phyloP scores from a whole-genome alignment of 176 grass and related monocot species.

The Phyllostachys edulis region DNA sequence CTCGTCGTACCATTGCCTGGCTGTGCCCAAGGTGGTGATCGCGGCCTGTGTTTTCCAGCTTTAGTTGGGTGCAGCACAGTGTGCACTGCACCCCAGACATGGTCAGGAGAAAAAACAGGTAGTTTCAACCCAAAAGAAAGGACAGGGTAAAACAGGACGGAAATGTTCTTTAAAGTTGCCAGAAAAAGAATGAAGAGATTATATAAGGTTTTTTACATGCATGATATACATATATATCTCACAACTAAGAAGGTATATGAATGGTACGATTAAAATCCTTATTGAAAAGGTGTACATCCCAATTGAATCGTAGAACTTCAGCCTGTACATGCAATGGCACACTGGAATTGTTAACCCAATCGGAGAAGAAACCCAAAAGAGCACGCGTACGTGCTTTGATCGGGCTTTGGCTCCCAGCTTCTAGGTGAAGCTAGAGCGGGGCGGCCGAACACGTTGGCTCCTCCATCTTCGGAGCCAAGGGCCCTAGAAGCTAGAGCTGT shows the following conservation, averaged over 20 bases:
- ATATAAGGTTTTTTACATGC: neutral
- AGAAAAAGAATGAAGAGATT: neutral
- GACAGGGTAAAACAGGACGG: neutral
- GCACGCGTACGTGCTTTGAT: too few relatives aligned
- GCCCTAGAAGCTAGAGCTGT: neutral
- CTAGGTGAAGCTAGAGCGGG: neutral
- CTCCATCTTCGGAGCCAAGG: neutral
- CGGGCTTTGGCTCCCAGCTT: neutral
- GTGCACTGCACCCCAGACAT: neutral
- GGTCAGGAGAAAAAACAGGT: neutral
- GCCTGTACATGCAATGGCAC: neutral
- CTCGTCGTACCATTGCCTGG: slow-evolving; percentile 2
- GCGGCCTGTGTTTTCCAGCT: neutral
- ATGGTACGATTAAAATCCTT: neutral
- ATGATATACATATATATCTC: neutral
- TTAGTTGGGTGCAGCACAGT: neutral
- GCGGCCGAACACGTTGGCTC: neutral
- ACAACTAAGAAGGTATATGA: neutral
- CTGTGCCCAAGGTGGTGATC: neutral
- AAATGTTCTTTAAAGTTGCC: neutral
- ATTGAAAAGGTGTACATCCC: neutral
- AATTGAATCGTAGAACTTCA: neutral
- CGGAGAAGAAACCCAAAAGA: neutral
- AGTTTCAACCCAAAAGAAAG: neutral
- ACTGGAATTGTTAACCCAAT: neutral